Evolutionary conservation across 78 protist species (phyloP).

Genomic region (Polysphondylium violaceum): DNA sequence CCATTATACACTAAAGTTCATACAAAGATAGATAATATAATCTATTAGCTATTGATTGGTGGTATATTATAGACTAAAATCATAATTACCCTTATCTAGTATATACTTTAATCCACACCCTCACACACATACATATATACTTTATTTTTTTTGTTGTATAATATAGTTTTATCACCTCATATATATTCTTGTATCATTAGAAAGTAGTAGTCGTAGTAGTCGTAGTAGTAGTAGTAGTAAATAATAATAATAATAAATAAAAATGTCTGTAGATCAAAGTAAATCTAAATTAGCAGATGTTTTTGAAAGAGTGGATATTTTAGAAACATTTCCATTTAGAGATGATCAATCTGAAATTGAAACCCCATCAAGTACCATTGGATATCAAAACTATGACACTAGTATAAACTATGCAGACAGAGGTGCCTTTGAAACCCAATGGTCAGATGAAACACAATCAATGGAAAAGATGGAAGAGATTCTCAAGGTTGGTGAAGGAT

Average conservation of each 20-base stretch:
- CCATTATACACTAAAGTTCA: too few species aligned
- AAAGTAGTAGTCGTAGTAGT: too few species aligned
- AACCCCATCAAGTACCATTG: conserved; percentile 20
- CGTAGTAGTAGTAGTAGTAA: too few species aligned
- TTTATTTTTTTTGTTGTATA: too few species aligned
- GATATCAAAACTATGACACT: conserved; percentile 21
- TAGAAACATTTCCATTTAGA: conserved; percentile 76
- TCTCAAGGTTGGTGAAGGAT: conserved; percentile 45
- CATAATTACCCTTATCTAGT: too few species aligned
- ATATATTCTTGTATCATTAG: too few species aligned
- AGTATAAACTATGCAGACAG: conserved; percentile 61
- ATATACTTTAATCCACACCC: too few species aligned
- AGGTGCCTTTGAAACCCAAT: conserved; percentile 80
- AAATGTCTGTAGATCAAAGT: conserved; percentile 46
- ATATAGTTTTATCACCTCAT: too few species aligned
- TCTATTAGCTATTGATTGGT: too few species aligned
- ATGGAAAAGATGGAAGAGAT: conserved; percentile 79
- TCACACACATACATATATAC: too few species aligned
- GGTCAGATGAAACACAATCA: conserved; percentile 71
- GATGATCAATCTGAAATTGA: conserved; percentile 82
- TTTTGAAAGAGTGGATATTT: conserved; percentile 70
- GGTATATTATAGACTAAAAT: too few species aligned
- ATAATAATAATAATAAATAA: background rate
- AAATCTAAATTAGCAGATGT: conserved; percentile 40
- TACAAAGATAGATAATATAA: too few species aligned